A percentile compares a stretch with the other conserved stretches of the same genome.
Evolutionary conservation across 202 grass and related monocot genomes (phyloP).

Genomic region (Saccharum hybrid): DNA sequence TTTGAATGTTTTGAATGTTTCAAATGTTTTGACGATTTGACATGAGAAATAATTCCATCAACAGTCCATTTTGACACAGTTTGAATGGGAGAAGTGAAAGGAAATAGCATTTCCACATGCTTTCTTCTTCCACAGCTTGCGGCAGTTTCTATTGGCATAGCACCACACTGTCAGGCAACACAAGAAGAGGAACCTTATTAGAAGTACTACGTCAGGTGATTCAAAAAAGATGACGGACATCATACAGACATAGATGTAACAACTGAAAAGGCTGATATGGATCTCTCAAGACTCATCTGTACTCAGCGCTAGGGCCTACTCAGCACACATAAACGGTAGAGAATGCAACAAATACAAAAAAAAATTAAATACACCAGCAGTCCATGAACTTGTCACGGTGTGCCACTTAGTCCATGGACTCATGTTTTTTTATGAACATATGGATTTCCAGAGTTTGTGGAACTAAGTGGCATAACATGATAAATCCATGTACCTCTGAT

Average conservation of each 20-base stretch:
- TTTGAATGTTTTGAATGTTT: constrained; percentile 13
- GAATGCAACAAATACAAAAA: neutral
- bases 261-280: neutral
- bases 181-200: neutral
- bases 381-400: neutral
- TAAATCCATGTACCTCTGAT: neutral
- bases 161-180: constrained; percentile 23
- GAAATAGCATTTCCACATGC: constrained; percentile 45
- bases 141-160: constrained; percentile 41
- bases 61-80: constrained; percentile 45
- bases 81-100: constrained; percentile 43
- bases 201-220: neutral
- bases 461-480: neutral
- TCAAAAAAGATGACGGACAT: neutral
- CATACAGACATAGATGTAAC: neutral
- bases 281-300: neutral
- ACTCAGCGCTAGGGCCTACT: neutral
- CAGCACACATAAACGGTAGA: neutral
- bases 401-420: neutral
- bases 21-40: constrained; percentile 2
- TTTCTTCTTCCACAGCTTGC: constrained; percentile 39
- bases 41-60: constrained; percentile 49
- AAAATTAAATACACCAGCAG: neutral
- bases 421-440: neutral
- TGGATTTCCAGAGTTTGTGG: neutral